A percentile compares a stretch with the other conserved stretches of the same genome.
These are phyloP conservation scores for Aspergillus tanneri DNA, from an alignment of 2,329 filamentous ascomycete species.

Conservation along the genomic window DNA sequence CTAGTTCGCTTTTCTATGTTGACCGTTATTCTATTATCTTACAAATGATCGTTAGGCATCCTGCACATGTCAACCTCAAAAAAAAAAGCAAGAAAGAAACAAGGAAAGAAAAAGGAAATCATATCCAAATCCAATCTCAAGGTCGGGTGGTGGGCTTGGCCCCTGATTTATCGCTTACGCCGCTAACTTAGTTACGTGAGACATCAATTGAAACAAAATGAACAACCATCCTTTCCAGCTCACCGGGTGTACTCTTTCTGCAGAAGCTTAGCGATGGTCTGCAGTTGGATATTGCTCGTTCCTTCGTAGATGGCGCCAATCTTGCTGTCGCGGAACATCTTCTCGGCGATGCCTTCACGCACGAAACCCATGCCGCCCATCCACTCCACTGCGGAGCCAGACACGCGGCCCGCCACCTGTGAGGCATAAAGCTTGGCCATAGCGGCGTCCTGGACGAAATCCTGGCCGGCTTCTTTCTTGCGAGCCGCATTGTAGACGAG, in stretches of 20 bases:
- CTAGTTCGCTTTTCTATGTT: background rate
- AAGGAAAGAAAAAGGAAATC: background rate
- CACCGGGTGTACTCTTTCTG: conserved; percentile 69
- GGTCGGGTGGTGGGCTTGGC: no score
- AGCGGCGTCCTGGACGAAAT: conserved; percentile 92
- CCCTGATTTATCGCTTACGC: background rate
- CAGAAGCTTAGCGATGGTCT: conserved; percentile 68
- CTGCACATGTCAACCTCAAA: background rate
- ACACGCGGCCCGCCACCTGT: conserved; percentile 86
- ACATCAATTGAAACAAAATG: background rate
- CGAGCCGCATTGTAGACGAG: conserved; percentile 94
- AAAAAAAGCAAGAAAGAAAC: background rate
- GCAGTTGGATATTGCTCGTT: conserved; percentile 65
- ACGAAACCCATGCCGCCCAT: conserved; percentile 99
- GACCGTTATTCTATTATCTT: background rate
- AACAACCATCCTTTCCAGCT: no score
- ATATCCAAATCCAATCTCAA: no score
- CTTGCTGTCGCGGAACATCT: conserved; percentile 97
- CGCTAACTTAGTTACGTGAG: background rate
- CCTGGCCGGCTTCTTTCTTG: conserved; percentile 96
- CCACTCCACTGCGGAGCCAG: conserved; percentile 89
- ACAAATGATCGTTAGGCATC: background rate
- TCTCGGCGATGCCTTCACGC: conserved; percentile 91
- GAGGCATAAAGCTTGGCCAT: conserved; percentile 97
- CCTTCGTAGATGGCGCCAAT: conserved; percentile 98